These are phyloP conservation scores for Fusarium newnesense DNA, from an alignment of 2,329 filamentous ascomycete species.

Conservation along the genomic window DNA sequence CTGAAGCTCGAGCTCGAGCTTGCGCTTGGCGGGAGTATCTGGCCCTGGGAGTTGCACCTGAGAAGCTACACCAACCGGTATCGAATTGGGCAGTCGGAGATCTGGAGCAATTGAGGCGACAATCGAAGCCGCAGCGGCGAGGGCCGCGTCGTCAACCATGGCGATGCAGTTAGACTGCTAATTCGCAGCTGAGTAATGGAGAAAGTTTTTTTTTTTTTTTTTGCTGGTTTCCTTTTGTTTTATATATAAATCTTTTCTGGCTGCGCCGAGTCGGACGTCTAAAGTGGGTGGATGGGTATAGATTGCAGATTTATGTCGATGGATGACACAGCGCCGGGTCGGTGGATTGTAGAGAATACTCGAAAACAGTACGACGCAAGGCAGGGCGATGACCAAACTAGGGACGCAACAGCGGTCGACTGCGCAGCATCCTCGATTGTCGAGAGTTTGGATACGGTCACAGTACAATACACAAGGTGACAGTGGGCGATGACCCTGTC, in stretches of 20 bases:
- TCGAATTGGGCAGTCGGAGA: slow-evolving; percentile 51
- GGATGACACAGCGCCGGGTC: slow-evolving; percentile 1
- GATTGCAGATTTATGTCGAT: slow-evolving; percentile 13
- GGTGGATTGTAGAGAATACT: slow-evolving; percentile 13
- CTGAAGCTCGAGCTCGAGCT: slow-evolving; percentile 84
- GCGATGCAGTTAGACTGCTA: slow-evolving; percentile 40
- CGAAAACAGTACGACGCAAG: slow-evolving; percentile 9
- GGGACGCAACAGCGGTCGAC: slow-evolving; percentile 27
- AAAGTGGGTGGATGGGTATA: slow-evolving; percentile 7
- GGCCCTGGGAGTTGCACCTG: slow-evolving; percentile 80
- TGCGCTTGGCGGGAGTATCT: slow-evolving; percentile 78
- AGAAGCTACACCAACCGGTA: slow-evolving; percentile 55
- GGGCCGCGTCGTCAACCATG: slow-evolving; percentile 66
- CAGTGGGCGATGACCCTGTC: slow-evolving; percentile 26
- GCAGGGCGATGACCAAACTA: slow-evolving; percentile 30
- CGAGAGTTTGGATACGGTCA: slow-evolving; percentile 8
- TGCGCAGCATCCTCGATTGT: slow-evolving; percentile 37
- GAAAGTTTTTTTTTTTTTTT: background rate
- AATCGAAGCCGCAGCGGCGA: slow-evolving; percentile 64
- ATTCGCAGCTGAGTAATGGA: slow-evolving; percentile 42
- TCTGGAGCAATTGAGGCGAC: slow-evolving; percentile 63
- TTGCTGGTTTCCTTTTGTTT: background rate
- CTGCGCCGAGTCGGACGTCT: slow-evolving; percentile 16
- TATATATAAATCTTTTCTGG: background rate
- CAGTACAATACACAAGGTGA: slow-evolving; percentile 23